Evolutionary conservation across 495 filamentous ascomycete genomes (phyloP).

Genomic region (Penicillium salamii): DNA sequence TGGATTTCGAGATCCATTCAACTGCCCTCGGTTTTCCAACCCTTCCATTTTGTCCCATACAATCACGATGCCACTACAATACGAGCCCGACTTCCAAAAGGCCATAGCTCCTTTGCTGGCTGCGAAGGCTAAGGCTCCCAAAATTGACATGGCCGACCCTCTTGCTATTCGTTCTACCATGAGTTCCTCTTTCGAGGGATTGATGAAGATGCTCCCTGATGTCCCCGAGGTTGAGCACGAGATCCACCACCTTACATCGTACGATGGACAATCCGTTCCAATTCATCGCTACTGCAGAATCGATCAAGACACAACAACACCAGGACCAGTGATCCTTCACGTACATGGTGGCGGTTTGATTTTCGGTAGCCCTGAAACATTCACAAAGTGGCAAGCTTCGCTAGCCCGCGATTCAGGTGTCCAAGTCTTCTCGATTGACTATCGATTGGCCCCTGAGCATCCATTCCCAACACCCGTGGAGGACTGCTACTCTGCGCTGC

Average conservation of each 20-base stretch:
- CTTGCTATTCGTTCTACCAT: not conserved
- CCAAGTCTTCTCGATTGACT: slow-evolving; percentile 30
- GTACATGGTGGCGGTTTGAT: slow-evolving; percentile 9
- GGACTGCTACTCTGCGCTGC: slow-evolving; percentile 41
- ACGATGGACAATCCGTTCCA: slow-evolving; percentile 13
- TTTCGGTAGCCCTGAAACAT: slow-evolving; percentile 6
- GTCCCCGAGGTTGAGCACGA: slow-evolving; percentile 12
- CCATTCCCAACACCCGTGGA: slow-evolving; percentile 27
- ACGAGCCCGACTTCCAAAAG: slow-evolving; percentile 9
- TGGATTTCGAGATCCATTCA: too few species aligned
- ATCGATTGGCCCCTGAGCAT: slow-evolving; percentile 36
- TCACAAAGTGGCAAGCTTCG: slow-evolving; percentile 2
- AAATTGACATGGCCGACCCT: slow-evolving; percentile 7
- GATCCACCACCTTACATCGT: slow-evolving; percentile 10
- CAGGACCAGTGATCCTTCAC: too few species aligned
- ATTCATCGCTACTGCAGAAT: slow-evolving; percentile 12
- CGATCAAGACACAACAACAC: not conserved
- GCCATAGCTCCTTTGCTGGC: slow-evolving; percentile 8
- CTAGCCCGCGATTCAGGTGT: slow-evolving; percentile 12
- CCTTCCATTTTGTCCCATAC: too few species aligned
- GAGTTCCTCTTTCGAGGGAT: not conserved
- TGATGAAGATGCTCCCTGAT: slow-evolving; percentile 5
- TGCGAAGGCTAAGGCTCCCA: not conserved
- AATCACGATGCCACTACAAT: slow-evolving; percentile 17
- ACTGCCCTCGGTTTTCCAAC: too few species aligned